Evolutionary conservation across 2,329 filamentous ascomycete genomes (phyloP).

Genomic region (Blastomyces percursus): DNA sequence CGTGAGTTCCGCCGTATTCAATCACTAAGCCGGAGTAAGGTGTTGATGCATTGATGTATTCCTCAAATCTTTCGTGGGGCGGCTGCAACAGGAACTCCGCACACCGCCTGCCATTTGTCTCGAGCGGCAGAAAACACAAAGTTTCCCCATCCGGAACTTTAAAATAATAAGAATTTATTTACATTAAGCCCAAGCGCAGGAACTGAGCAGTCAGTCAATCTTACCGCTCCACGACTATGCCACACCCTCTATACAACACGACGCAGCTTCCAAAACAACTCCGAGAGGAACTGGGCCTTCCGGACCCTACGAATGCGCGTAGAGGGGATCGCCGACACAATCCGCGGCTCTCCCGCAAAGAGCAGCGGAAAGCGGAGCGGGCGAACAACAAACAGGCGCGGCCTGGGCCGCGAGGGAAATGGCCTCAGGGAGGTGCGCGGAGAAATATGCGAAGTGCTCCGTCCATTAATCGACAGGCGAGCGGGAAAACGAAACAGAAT

Average conservation of each 20-base stretch:
- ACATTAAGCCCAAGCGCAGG: conserved; percentile 3
- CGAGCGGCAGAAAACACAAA: conserved; percentile 6
- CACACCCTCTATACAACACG: conserved; percentile 30
- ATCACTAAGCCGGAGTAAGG: background rate
- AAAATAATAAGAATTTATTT: background rate
- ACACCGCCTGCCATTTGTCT: background rate
- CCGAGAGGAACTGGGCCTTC: conserved; percentile 32
- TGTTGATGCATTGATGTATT: background rate
- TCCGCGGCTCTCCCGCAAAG: conserved; percentile 42
- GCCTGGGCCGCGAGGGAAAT: conserved; percentile 17
- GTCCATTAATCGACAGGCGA: conserved; percentile 22
- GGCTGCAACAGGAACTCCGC: background rate
- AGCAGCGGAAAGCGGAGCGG: conserved; percentile 56
- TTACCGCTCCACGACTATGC: conserved; percentile 20
- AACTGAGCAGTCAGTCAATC: background rate
- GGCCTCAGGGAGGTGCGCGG: conserved; percentile 11
- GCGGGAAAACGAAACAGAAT: conserved; percentile 11
- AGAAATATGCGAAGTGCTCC: conserved; percentile 10
- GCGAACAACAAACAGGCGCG: conserved; percentile 46
- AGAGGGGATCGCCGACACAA: conserved; percentile 19
- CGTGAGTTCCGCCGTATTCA: background rate
- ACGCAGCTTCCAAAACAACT: conserved; percentile 32
- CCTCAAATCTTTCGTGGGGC: background rate
- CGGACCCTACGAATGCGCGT: conserved; percentile 26
- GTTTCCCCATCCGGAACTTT: background rate